These are phyloP conservation scores for Leccinum griseonigrum DNA, from an alignment of 1,284 basidiomycete genomes.

Conservation along the genomic window DNA sequence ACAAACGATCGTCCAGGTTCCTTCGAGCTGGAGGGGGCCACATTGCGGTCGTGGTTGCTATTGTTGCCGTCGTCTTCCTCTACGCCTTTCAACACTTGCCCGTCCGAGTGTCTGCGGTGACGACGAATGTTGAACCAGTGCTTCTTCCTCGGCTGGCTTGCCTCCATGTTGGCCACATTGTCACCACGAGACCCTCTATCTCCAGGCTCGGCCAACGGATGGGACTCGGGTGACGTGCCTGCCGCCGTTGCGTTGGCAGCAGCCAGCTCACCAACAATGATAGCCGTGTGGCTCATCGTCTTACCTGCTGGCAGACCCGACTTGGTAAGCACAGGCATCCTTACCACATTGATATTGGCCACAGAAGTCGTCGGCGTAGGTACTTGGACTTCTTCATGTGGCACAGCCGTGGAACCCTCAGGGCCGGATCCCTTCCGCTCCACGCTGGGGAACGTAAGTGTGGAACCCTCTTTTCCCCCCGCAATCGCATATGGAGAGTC, in stretches of 20 bases:
- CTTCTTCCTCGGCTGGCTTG: conserved; percentile 52
- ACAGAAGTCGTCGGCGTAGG: conserved; percentile 55
- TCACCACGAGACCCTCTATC: conserved; percentile 19
- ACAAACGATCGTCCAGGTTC: conserved; percentile 56
- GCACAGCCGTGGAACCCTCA: conserved; percentile 24
- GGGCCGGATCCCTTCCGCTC: conserved; percentile 40
- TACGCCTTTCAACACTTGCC: conserved; percentile 32
- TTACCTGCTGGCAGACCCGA: conserved; percentile 58
- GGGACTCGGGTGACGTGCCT: conserved; percentile 15
- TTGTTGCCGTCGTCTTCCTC: conserved; percentile 36
- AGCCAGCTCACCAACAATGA: conserved; percentile 44
- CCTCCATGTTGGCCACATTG: conserved; percentile 34
- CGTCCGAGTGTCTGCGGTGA: conserved; percentile 59
- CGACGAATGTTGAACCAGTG: conserved; percentile 67
- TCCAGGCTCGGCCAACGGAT: conserved; percentile 18
- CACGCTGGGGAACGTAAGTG: conserved; percentile 64
- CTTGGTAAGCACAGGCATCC: conserved; percentile 37
- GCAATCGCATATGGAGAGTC: conserved; percentile 76
- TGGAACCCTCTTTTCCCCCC: conserved; percentile 41
- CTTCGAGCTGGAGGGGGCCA: conserved; percentile 29
- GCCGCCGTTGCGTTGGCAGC: conserved; percentile 13
- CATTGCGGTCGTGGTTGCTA: conserved; percentile 6
- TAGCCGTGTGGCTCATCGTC: conserved; percentile 77
- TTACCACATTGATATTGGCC: conserved; percentile 44
- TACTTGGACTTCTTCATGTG: conserved; percentile 37